Conservation (phyloP, 345 rosid genomes). For the Camelina laxa region DNA sequence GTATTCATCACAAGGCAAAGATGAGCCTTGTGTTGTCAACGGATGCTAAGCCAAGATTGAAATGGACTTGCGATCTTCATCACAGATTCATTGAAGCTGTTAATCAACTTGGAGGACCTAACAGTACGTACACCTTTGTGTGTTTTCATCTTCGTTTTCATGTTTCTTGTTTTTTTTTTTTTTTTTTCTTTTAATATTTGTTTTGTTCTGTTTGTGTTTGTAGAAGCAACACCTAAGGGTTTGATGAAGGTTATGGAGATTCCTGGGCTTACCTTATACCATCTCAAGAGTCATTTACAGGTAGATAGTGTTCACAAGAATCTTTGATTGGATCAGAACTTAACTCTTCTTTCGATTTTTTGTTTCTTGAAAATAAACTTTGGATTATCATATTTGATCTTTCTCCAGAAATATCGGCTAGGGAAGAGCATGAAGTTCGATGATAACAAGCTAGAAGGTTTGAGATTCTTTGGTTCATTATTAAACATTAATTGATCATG, state of each 20-base stretch:
- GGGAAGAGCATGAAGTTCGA: conserved; percentile 72
- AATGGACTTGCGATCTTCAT: conserved; percentile 97
- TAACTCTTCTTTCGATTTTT: background rate
- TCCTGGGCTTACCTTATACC: conserved; percentile 91
- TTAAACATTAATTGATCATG: background rate
- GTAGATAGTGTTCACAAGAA: conserved; percentile 35
- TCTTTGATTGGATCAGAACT: conserved; percentile 23
- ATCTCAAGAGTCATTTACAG: conserved; percentile 96
- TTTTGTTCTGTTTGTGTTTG: conserved; percentile 15
- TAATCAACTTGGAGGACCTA: conserved; percentile 84
- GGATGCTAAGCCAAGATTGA: conserved; percentile 95
- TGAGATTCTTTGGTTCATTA: conserved; percentile 10
- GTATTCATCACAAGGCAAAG: conserved; percentile 45
- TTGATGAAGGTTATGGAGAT: conserved; percentile 83
- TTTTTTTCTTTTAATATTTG: background rate
- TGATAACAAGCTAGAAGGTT: conserved; percentile 44
- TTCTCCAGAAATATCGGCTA: conserved; percentile 82
- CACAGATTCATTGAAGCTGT: conserved; percentile 80
- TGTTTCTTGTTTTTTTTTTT: conserved; percentile 32
- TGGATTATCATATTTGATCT: conserved; percentile 19
- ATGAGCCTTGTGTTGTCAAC: conserved; percentile 81
- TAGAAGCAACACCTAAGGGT: conserved; percentile 97
- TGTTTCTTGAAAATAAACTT: conserved; percentile 7
- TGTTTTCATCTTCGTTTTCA: conserved; percentile 15
- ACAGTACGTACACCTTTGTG: conserved; percentile 55